Evolutionary conservation across 345 rosid genomes (phyloP), one percentile per base, ranked within the genome.

Genomic region (Aquilaria yunnanensis): DNA sequence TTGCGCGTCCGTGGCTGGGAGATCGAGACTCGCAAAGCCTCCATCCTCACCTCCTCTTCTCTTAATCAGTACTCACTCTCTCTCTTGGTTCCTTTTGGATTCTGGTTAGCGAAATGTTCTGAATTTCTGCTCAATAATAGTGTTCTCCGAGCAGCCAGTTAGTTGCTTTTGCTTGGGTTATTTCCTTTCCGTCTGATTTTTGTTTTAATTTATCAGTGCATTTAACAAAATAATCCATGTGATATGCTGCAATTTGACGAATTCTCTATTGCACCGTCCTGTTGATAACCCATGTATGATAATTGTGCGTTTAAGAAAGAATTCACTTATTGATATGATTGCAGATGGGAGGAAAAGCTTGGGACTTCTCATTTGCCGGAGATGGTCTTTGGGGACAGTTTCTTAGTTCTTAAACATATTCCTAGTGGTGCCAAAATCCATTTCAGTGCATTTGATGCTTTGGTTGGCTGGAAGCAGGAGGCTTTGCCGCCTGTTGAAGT

Each of bases 401-500:
- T 73, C 57, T 80, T 94, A 49, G 81, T 75, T n/a, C 81, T 88
- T 16, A 83, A 76, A 48, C 95, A 88, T 71, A 14, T 74, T 48
- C 49, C 62, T 31, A 90, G 86, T 59, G 78, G 92, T 31, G 63
- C 65, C 14, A 78, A 82, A 72, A 81, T 88, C 62, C 88, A 86
- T 79, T 88, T 88, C 34, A 88, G 86, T 69, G 96, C 97, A 3
- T 84, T 88, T 74, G 97, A 94, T 73, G 96, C 96, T n/a, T 73
- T 88, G 32, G 49, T 65, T 29, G 97, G 91, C 14, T 88, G 99
- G 91, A 90, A 88, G 75, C 63, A 86, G 67, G 95, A 88, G 74
- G 83, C 80, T 29, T 81, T 90, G 74, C 97, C 96, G 2, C 93
- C 99, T 0, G 97, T 90, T 73, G 88, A 94, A 72, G 97, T 94